Conservation (phyloP, 495 filamentous ascomycete genomes). For the Umbilicaria muhlenbergii region DNA sequence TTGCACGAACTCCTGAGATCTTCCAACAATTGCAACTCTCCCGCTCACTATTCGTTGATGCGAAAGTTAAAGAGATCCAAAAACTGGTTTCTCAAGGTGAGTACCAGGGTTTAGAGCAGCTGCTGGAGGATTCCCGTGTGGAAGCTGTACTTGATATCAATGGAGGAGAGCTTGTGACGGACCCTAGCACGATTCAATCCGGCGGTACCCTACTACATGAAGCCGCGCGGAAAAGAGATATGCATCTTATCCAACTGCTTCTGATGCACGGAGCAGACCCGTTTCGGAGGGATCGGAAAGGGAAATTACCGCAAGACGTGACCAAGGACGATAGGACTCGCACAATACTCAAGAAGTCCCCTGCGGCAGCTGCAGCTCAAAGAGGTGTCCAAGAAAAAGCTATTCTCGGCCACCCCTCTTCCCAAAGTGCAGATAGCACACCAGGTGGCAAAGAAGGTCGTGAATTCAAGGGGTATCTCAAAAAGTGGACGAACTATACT, state of each 20-base stretch:
- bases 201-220: slow-evolving; percentile 89
- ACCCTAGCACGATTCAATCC: slow-evolving; percentile 52
- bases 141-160: slow-evolving; percentile 82
- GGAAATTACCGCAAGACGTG: slow-evolving; percentile 89
- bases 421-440: slow-evolving; percentile 44
- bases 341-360: slow-evolving; percentile 80
- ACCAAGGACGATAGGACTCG: slow-evolving; percentile 87
- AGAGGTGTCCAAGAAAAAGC: slow-evolving; percentile 93
- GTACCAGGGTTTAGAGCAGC: slow-evolving; percentile 59
- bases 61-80: slow-evolving; percentile 69
- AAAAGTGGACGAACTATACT: slow-evolving; percentile 99
- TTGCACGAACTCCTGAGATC: slow-evolving; percentile 81
- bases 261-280: slow-evolving; percentile 95
- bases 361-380: slow-evolving; percentile 86
- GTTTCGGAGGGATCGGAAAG: slow-evolving; percentile 85
- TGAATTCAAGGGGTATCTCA: slow-evolving; percentile 96
- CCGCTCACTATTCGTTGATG: slow-evolving; percentile 77
- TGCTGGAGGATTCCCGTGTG: slow-evolving; percentile 72
- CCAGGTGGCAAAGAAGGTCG: slow-evolving; percentile 70
- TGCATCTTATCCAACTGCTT: slow-evolving; percentile 70
- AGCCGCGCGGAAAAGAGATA: slow-evolving; percentile 74
- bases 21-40: slow-evolving; percentile 91
- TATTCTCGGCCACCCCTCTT: slow-evolving; percentile 62
- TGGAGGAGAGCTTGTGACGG: slow-evolving; percentile 70
- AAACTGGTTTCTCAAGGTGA: slow-evolving; percentile 51